Evolutionary conservation across 208 protist genomes (phyloP).

Genomic region (Leishmania arabica): DNA sequence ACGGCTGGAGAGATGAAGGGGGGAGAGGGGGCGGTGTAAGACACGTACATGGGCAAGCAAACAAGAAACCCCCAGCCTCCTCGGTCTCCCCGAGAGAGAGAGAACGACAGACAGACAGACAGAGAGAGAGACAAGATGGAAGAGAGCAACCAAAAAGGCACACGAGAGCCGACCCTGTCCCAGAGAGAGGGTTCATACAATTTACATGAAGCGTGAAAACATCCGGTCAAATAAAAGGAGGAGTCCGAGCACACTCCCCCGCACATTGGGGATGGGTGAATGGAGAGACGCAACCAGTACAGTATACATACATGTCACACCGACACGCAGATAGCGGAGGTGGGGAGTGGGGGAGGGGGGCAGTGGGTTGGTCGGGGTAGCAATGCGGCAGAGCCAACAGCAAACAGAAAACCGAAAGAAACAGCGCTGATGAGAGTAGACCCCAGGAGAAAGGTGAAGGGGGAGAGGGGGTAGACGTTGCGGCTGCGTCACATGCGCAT

Average conservation of each 20-base stretch:
- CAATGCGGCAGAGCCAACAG: background rate
- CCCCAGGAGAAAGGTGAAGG: background rate
- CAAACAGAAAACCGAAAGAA: background rate
- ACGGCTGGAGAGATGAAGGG: background rate
- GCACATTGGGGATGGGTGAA: background rate
- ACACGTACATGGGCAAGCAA: background rate
- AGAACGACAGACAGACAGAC: background rate
- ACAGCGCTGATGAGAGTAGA: background rate
- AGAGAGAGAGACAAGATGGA: background rate
- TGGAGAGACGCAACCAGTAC: background rate
- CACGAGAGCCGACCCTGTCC: background rate
- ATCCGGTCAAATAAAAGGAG: background rate
- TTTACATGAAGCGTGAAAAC: constrained; percentile 17
- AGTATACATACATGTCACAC: constrained; percentile 4
- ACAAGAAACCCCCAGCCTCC: background rate
- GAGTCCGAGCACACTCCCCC: background rate
- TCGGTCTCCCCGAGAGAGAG: background rate
- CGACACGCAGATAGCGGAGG: background rate
- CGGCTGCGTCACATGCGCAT: background rate
- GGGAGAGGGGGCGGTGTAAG: background rate
- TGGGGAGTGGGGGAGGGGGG: background rate
- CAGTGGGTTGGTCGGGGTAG: background rate
- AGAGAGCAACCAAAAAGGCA: no score
- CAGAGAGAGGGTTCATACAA: background rate
- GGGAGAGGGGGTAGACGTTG: background rate